phyloP scores from a whole-genome alignment of 2,329 filamentous ascomycete genomes.

The Apiospora saccharicola region DNA sequence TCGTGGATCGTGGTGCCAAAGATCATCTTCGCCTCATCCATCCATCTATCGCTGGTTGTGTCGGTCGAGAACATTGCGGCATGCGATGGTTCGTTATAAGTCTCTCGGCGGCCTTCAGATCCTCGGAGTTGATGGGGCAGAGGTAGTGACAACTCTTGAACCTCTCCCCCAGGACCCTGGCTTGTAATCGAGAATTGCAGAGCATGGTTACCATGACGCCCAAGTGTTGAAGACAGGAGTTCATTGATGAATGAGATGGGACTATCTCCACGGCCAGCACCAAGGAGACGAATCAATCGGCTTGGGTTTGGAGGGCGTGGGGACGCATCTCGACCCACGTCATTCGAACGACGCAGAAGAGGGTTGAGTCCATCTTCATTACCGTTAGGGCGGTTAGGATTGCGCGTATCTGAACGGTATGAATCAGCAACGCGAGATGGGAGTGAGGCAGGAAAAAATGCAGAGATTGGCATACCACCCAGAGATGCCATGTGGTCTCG shows the following conservation, averaged over 20 bases:
- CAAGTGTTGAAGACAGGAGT: slow-evolving; percentile 57
- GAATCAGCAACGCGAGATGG: background rate
- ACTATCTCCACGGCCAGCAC: slow-evolving; percentile 51
- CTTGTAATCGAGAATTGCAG: slow-evolving; percentile 68
- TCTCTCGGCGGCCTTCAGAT: slow-evolving; percentile 57
- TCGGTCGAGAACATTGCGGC: slow-evolving; percentile 78
- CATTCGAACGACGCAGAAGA: slow-evolving; percentile 72
- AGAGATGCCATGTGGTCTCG: slow-evolving; percentile 38
- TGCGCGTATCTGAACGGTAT: slow-evolving; percentile 40
- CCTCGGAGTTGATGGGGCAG: slow-evolving; percentile 46
- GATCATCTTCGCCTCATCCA: slow-evolving; percentile 87
- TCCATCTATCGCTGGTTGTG: slow-evolving; percentile 80
- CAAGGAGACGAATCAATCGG: slow-evolving; percentile 63
- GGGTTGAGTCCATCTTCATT: slow-evolving; percentile 88
- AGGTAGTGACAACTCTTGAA: slow-evolving; percentile 57
- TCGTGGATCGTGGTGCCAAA: slow-evolving; percentile 78
- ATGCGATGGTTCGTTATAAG: slow-evolving; percentile 69
- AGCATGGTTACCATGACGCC: slow-evolving; percentile 57
- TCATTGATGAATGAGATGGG: slow-evolving; percentile 64
- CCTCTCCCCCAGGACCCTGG: slow-evolving; percentile 54
- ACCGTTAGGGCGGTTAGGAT: slow-evolving; percentile 59
- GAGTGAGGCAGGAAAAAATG: too few relatives aligned
- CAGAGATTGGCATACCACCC: slow-evolving; percentile 35
- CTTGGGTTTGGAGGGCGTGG: slow-evolving; percentile 56
- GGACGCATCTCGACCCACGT: slow-evolving; percentile 52